Percentiles rank a stretch among this genome's conserved stretches.
Evolutionary conservation across 2,329 filamentous ascomycete genomes (phyloP).

Genomic region (Aureobasidium uvarum): DNA sequence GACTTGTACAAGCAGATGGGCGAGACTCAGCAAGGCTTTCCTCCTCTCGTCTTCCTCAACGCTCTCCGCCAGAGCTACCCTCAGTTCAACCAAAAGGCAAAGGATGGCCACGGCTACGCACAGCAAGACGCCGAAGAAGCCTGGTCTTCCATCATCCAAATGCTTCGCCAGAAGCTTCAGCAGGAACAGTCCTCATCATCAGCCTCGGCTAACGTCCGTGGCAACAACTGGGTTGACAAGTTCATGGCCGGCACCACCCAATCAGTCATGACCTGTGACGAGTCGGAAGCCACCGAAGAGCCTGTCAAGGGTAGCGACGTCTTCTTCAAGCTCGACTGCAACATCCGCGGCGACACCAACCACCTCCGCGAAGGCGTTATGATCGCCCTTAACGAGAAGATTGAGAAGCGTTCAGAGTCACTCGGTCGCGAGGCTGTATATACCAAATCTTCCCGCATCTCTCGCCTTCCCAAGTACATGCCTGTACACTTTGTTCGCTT

Average conservation of each 20-base stretch:
- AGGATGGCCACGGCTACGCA: constrained; percentile 80
- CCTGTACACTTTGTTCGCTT: constrained; percentile 98
- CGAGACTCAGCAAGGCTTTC: constrained; percentile 81
- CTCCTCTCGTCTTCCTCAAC: constrained; percentile 77
- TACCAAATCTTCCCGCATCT: constrained; percentile 87
- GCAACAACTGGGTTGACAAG: constrained; percentile 63
- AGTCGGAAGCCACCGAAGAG: constrained; percentile 72
- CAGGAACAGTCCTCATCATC: constrained; percentile 62
- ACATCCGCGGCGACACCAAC: constrained; percentile 84
- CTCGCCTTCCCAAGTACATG: constrained; percentile 88
- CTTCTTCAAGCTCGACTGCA: constrained; percentile 93
- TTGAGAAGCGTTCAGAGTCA: constrained; percentile 82
- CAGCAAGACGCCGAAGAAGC: constrained; percentile 99
- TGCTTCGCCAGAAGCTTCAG: constrained; percentile 74
- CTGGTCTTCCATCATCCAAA: constrained; percentile 90
- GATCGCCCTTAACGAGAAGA: constrained; percentile 77
- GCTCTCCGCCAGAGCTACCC: constrained; percentile 77
- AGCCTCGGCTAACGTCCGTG: constrained; percentile 28
- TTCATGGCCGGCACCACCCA: constrained; percentile 84
- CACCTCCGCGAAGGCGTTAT: constrained; percentile 86
- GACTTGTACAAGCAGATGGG: constrained; percentile 87
- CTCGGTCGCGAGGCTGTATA: constrained; percentile 78
- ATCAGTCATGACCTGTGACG: constrained; percentile 77
- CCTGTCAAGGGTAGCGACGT: constrained; percentile 65
- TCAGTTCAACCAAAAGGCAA: constrained; percentile 88